phyloP scores from a whole-genome alignment of 768 basidiomycete genomes.

The Paxillus involutus region DNA sequence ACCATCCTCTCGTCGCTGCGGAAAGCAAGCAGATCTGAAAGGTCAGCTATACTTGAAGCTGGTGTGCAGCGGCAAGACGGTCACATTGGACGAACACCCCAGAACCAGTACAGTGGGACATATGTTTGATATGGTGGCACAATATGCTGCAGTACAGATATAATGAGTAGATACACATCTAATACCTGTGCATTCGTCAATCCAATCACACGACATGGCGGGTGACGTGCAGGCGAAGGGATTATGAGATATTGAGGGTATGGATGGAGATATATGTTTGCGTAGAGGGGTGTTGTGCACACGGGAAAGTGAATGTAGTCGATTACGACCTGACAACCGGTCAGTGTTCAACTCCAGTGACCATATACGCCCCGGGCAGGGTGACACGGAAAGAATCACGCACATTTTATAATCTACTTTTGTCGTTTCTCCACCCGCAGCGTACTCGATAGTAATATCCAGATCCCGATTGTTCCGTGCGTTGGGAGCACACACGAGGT shows the following conservation, averaged over 20 bases:
- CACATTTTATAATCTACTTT: conserved; percentile 83
- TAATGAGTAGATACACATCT: conserved; percentile 13
- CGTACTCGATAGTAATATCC: conserved; percentile 83
- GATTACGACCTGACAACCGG: conserved; percentile 74
- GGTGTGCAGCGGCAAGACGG: not conserved
- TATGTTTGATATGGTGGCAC: not conserved
- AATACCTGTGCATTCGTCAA: conserved; percentile 27
- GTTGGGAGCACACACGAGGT: conserved; percentile 82
- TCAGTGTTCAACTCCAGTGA: conserved; percentile 50
- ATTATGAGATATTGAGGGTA: conserved; percentile 1
- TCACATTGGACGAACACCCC: not conserved
- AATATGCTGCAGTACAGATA: conserved; percentile 2
- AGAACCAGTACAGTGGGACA: not conserved
- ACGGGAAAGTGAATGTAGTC: conserved; percentile 1
- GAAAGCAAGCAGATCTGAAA: too few relatives aligned
- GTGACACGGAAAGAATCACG: conserved; percentile 40
- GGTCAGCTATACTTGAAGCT: too few relatives aligned
- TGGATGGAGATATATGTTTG: conserved; percentile 11
- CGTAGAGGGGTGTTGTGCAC: conserved; percentile 4
- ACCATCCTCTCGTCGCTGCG: too few relatives aligned
- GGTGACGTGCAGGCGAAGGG: not conserved
- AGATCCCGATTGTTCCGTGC: conserved; percentile 91
- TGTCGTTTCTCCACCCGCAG: conserved; percentile 33
- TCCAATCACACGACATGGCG: not conserved
- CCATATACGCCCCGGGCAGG: conserved; percentile 6